Base-by-base conservation (phyloP, 2,329 filamentous ascomycete species). In the Chrysoporthe puriensis region DNA sequence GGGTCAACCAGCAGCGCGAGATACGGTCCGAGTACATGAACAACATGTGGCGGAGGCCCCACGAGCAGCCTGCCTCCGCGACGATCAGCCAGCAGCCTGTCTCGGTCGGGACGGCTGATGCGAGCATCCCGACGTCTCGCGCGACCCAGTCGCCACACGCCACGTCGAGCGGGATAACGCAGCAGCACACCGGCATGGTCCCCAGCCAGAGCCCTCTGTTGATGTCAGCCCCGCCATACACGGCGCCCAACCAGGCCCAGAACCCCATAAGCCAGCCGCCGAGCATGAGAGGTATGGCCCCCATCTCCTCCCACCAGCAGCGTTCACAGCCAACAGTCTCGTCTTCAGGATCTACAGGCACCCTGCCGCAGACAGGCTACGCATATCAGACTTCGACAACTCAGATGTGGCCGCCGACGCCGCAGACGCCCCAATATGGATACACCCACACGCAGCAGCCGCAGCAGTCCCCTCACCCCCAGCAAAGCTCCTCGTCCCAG, bases 1-100 rank as follows among this genome's bases (percentile, higher is more conserved):
- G 87, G 59, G 84, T 98, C 63, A 93, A 91, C 74, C 87, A 91
- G 73, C 91, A 94, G 77, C 90, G 95, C 68, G 88, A 89, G 50
- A 90, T 91, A 79, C 91, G 96, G 68, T 87, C 85, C 68, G 90
- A 94, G 68, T 96, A 93, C 72, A 84, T 97, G 71, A 90, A 95
- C 65, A 89, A 88, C 66, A 86, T 94, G 71, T 98, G 94, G 91
- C 88, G 91, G 71, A 87, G 91, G 70, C 90, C 92, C 13, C 94
- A 96, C 72, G 93, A 97, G 76, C 88, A 91, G 68, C 89, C 92
- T 36, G 77, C 81, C 66, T 81, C 82, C 63, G 83, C 81, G 46
- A 80, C 72, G 71, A 77, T 83, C 71, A 81, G 78, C 61, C 86
- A 83, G 56, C 56, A 84, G 58, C 64, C 67, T 21, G 64, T 60